Evolutionary conservation across 805 yeast genomes (phyloP).

Genomic region (Lipomyces kockii): DNA sequence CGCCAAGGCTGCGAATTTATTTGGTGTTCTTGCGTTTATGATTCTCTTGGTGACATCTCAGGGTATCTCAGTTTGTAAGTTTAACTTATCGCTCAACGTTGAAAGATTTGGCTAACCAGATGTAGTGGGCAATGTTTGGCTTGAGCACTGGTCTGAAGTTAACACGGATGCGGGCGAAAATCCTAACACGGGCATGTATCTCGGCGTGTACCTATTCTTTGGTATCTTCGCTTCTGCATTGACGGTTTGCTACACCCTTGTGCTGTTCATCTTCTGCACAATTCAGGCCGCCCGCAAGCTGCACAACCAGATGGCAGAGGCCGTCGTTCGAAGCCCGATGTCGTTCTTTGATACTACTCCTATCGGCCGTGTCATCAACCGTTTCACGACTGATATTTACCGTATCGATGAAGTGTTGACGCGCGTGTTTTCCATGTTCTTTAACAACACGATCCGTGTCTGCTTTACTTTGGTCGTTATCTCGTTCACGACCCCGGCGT

Average conservation of each 20-base stretch:
- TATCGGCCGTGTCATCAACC: constrained; percentile 85
- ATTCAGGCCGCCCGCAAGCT: constrained; percentile 74
- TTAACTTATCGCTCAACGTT: constrained; percentile 63
- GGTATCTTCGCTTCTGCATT: constrained; percentile 71
- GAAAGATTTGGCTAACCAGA: constrained; percentile 5
- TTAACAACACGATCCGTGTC: constrained; percentile 46
- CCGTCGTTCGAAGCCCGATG: constrained; percentile 90
- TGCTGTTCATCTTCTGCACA: constrained; percentile 80
- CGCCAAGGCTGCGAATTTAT: constrained; percentile 83
- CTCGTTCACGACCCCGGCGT: constrained; percentile 85
- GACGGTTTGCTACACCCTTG: constrained; percentile 65
- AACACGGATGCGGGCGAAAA: constrained; percentile 71
- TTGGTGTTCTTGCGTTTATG: constrained; percentile 65
- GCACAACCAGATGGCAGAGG: constrained; percentile 73
- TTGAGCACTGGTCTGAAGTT: constrained; percentile 95
- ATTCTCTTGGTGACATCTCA: constrained; percentile 50
- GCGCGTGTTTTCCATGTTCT: constrained; percentile 47
- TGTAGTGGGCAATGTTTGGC: constrained; percentile 77
- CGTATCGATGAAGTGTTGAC: constrained; percentile 77
- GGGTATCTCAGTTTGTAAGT: constrained; percentile 40
- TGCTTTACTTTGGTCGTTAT: constrained; percentile 77
- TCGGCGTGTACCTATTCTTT: constrained; percentile 73
- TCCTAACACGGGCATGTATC: constrained; percentile 71
- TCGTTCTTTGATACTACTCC: constrained; percentile 95
- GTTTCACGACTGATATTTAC: constrained; percentile 90